A percentile compares a stretch with the other conserved stretches of the same genome.
Conservation (phyloP, 768 basidiomycete genomes). For the Phylloporus sp. region DNA sequence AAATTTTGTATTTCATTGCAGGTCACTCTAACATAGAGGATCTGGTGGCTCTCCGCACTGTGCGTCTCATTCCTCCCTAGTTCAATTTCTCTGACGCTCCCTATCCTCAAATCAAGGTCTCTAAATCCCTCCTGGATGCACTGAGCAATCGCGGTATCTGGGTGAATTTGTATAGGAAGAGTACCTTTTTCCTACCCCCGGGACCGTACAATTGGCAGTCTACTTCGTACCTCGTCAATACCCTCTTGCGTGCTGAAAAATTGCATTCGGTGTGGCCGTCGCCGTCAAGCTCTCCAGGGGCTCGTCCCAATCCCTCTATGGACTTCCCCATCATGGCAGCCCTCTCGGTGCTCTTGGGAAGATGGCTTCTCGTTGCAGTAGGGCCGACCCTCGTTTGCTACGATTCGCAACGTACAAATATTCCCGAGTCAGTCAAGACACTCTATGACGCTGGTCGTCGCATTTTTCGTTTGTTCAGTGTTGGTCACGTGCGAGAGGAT, state of each 20-base stretch:
- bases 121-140: background rate
- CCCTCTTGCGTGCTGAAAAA: slow-evolving; percentile 4
- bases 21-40: background rate
- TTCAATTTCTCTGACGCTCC: background rate
- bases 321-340: background rate
- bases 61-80: background rate
- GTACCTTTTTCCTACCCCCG: background rate
- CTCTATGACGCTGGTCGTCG: background rate
- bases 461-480: slow-evolving; percentile 1
- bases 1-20: slow-evolving; percentile 2
- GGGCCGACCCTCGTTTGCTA: slow-evolving; percentile 7
- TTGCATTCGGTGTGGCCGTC: slow-evolving; percentile 5
- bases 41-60: slow-evolving; percentile 4
- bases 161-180: background rate
- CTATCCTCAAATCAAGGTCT: background rate
- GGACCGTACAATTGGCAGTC: slow-evolving; percentile 14
- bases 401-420: slow-evolving; percentile 1
- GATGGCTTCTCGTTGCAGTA: slow-evolving; percentile 9
- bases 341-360: slow-evolving; percentile 4
- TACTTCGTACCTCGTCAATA: slow-evolving; percentile 1
- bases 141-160: slow-evolving; percentile 6
- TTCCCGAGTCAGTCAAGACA: background rate
- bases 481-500: background rate
- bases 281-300: background rate
- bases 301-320: background rate